Conservation (phyloP, 2,329 filamentous ascomycete genomes). For the Juglanconis oblonga region DNA sequence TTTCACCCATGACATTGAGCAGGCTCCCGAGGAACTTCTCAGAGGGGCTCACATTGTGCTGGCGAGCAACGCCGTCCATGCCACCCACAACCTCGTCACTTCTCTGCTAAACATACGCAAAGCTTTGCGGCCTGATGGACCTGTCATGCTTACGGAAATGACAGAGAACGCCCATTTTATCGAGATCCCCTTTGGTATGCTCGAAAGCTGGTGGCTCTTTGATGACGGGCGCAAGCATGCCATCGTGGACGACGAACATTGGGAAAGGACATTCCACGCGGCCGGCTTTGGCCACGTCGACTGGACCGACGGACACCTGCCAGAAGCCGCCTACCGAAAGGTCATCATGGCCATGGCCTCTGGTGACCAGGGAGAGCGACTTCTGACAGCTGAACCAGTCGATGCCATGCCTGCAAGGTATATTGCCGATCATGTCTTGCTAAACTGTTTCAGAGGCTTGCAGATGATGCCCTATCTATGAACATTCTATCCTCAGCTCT, state of each 20-base stretch:
- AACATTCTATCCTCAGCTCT: too few species aligned
- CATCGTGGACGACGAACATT: neutral
- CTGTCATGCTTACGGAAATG: slow-evolving; percentile 33
- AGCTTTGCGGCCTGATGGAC: slow-evolving; percentile 29
- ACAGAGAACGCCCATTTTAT: slow-evolving; percentile 16
- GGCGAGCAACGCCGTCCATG: slow-evolving; percentile 32
- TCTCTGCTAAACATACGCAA: slow-evolving; percentile 24
- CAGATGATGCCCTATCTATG: too few species aligned
- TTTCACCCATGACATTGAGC: slow-evolving; percentile 28
- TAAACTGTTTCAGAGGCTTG: too few species aligned
- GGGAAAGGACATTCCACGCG: too few species aligned
- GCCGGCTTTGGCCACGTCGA: too few species aligned
- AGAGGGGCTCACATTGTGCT: slow-evolving; percentile 26
- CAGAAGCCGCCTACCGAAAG: neutral
- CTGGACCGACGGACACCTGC: too few species aligned
- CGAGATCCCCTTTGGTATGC: neutral
- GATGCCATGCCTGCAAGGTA: neutral
- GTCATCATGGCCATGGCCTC: slow-evolving; percentile 1
- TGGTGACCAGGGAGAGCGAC: neutral
- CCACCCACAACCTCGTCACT: slow-evolving; percentile 24
- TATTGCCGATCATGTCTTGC: too few species aligned
- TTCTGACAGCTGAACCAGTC: neutral
- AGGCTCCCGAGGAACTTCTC: slow-evolving; percentile 22
- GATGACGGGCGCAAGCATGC: neutral
- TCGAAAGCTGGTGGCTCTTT: neutral